Evolutionary conservation across 164 flowering plant genomes (phyloP).

Genomic region (Kingdonia uniflora): DNA sequence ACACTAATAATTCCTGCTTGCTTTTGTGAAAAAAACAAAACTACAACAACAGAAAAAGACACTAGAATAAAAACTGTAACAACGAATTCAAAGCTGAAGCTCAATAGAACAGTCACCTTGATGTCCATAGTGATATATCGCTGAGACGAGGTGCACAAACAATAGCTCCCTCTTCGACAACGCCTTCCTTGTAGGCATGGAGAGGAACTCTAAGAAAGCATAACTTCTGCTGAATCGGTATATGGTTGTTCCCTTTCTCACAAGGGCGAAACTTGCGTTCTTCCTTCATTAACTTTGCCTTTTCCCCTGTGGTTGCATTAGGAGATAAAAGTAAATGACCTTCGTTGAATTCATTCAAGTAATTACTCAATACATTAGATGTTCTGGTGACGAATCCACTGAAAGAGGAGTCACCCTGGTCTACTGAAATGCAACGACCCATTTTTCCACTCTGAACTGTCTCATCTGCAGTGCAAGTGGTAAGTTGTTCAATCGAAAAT

Average conservation of each 20-base stretch:
- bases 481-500: conserved; percentile 14
- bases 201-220: conserved; percentile 65
- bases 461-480: conserved; percentile 1
- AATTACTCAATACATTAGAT: conserved; percentile 23
- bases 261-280: conserved; percentile 17
- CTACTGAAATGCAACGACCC: conserved; percentile 4
- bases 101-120: conserved; percentile 21
- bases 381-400: conserved; percentile 52
- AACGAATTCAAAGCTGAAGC: neutral
- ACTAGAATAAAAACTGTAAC: neutral
- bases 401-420: conserved; percentile 12
- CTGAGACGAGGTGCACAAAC: conserved; percentile 60
- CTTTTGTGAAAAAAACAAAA: too few relatives aligned
- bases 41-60: too few relatives aligned
- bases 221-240: conserved; percentile 16
- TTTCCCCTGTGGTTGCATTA: conserved; percentile 13
- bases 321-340: conserved; percentile 43
- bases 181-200: conserved; percentile 62
- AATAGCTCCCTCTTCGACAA: conserved; percentile 78
- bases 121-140: too few relatives aligned
- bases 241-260: conserved; percentile 8
- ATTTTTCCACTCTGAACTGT: conserved; percentile 5
- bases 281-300: conserved; percentile 17
- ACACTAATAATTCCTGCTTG: too few relatives aligned
- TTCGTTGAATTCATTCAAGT: conserved; percentile 28